A percentile compares a stretch with the other conserved stretches of the same genome.
Evolutionary conservation across 371 early-diverging fungal species (phyloP).

Genomic region (Mortierella sp.): DNA sequence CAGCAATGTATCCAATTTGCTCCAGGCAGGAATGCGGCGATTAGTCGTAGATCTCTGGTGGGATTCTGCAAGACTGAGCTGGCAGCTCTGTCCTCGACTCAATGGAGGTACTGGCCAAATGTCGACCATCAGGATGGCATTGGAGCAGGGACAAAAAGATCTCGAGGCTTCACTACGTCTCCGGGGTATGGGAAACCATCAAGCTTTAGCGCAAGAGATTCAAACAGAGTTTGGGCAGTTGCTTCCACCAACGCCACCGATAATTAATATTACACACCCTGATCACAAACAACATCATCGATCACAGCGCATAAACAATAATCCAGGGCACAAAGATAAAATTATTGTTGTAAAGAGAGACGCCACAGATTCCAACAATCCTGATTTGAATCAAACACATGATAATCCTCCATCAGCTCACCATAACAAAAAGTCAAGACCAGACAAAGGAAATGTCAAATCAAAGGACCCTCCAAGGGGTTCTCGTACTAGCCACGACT

Average conservation of each 20-base stretch:
- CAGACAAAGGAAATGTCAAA: not conserved
- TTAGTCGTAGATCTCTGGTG: conserved; percentile 54
- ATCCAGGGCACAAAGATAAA: not conserved
- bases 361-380: not conserved
- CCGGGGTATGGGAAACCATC: conserved; percentile 20
- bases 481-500: conserved; percentile 7
- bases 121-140: conserved; percentile 11
- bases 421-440: not conserved
- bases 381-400: not conserved
- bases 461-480: not conserved
- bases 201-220: conserved; percentile 6
- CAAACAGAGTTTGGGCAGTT: not conserved
- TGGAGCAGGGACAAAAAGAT: conserved; percentile 21
- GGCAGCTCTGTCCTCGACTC: conserved; percentile 51
- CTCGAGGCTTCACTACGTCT: conserved; percentile 1
- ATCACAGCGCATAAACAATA: conserved; percentile 2
- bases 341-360: conserved; percentile 5
- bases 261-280: not conserved
- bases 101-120: conserved; percentile 19
- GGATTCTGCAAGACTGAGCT: conserved; percentile 35
- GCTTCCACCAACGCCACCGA: not conserved
- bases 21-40: conserved; percentile 50
- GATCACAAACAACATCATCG: not conserved
- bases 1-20: conserved; percentile 18
- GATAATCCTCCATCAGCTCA: not conserved